These are phyloP conservation scores for Wallacemonas sp. DNA, from an alignment of 208 protist genomes.

Conservation along the genomic window DNA sequence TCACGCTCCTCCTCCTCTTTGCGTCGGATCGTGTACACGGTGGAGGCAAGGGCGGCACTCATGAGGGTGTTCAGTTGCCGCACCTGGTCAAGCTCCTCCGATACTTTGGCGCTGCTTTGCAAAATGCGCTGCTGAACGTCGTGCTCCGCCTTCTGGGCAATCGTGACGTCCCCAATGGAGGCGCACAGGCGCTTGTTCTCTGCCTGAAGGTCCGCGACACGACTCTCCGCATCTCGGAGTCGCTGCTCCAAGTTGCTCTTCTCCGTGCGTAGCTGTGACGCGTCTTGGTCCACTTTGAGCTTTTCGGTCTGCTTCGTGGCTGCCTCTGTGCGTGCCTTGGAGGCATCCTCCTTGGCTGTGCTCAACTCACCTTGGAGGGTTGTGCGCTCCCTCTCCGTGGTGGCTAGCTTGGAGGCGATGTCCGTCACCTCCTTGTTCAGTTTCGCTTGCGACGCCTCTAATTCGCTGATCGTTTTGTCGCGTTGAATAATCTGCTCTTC, in stretches of 20 bases:
- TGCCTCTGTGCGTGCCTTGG: slow-evolving; percentile 36
- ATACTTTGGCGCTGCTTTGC: slow-evolving; percentile 24
- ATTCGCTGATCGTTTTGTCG: slow-evolving; percentile 32
- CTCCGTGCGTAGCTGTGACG: slow-evolving; percentile 43
- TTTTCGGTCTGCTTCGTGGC: slow-evolving; percentile 48
- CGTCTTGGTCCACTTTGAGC: slow-evolving; percentile 38
- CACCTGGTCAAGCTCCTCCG: slow-evolving; percentile 44
- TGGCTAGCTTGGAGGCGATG: slow-evolving; percentile 30
- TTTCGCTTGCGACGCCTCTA: slow-evolving; percentile 46
- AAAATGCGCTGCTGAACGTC: slow-evolving; percentile 33
- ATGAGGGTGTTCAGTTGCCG: slow-evolving; percentile 41
- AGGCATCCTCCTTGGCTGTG: slow-evolving; percentile 36
- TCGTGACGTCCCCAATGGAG: slow-evolving; percentile 26
- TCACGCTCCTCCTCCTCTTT: slow-evolving; percentile 81
- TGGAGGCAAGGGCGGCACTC: slow-evolving; percentile 55
- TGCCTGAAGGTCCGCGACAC: slow-evolving; percentile 38
- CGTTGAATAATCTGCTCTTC: slow-evolving; percentile 43
- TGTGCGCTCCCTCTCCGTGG: slow-evolving; percentile 36
- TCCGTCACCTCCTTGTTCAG: slow-evolving; percentile 56
- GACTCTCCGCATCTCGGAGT: slow-evolving; percentile 52
- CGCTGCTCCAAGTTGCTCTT: slow-evolving; percentile 62
- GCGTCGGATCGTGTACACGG: slow-evolving; percentile 80
- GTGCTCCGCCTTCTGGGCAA: slow-evolving; percentile 17
- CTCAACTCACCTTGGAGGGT: slow-evolving; percentile 49
- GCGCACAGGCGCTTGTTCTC: slow-evolving; percentile 62